These are phyloP conservation scores for Pythium oligandrum DNA, from an alignment of 352 stramenopile species.

Conservation along the genomic window DNA sequence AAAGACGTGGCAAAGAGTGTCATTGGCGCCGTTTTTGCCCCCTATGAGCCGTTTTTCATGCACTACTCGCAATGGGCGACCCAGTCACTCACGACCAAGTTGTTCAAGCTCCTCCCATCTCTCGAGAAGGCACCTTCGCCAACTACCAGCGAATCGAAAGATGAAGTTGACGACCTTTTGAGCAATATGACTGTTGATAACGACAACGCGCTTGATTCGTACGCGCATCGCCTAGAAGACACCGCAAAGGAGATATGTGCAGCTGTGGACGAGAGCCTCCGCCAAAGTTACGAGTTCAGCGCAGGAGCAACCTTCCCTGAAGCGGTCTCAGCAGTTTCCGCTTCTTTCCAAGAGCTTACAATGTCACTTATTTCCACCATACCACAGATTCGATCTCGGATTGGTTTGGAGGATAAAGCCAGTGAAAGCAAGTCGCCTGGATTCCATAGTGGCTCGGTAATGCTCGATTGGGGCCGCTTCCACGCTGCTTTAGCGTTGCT, in stretches of 20 bases:
- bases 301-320: slow-evolving; percentile 56
- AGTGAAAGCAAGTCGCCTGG: background rate
- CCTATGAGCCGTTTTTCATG: slow-evolving; percentile 50
- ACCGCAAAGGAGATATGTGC: slow-evolving; percentile 29
- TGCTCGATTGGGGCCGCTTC: slow-evolving; percentile 68
- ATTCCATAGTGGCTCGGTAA: background rate
- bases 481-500: slow-evolving; percentile 60
- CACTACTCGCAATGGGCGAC: slow-evolving; percentile 44
- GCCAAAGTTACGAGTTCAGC: slow-evolving; percentile 54
- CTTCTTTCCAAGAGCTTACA: slow-evolving; percentile 32
- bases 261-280: slow-evolving; percentile 46
- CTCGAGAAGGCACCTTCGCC: slow-evolving; percentile 18
- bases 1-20: slow-evolving; percentile 7
- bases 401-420: slow-evolving; percentile 21
- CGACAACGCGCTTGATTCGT: slow-evolving; percentile 37
- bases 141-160: slow-evolving; percentile 3
- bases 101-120: slow-evolving; percentile 35
- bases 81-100: slow-evolving; percentile 29
- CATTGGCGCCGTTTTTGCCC: slow-evolving; percentile 36
- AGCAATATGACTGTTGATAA: slow-evolving; percentile 16
- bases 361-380: slow-evolving; percentile 30
- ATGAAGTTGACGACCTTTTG: slow-evolving; percentile 24
- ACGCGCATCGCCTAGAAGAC: slow-evolving; percentile 58
- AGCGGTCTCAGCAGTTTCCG: slow-evolving; percentile 32
- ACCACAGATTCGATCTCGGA: slow-evolving; percentile 41